These are phyloP conservation scores for Ricinus communis DNA, from an alignment of 345 rosid species.

Conservation along the genomic window DNA sequence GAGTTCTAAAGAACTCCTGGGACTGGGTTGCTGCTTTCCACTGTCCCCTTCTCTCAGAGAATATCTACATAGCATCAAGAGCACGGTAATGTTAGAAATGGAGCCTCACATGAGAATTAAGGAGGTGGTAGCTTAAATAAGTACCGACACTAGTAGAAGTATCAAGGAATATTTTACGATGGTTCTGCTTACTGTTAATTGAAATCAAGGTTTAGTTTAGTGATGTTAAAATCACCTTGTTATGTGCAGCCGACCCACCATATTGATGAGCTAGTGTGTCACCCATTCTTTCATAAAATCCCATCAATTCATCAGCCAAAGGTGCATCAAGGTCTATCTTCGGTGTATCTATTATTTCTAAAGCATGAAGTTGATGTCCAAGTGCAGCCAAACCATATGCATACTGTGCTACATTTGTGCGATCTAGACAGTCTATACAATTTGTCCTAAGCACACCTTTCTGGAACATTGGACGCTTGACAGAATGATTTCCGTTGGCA, in stretches of 20 bases:
- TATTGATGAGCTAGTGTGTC: slow-evolving; percentile 88
- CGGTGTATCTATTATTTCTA: slow-evolving; percentile 61
- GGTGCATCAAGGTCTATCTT: slow-evolving; percentile 78
- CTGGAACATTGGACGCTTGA: slow-evolving; percentile 63
- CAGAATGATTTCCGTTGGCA: slow-evolving; percentile 51
- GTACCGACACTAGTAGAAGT: not conserved
- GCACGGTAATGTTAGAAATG: slow-evolving; percentile 18
- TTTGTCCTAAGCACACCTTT: slow-evolving; percentile 93
- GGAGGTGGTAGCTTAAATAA: not conserved
- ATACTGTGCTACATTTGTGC: slow-evolving; percentile 98
- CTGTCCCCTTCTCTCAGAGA: slow-evolving; percentile 90
- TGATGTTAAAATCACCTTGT: slow-evolving; percentile 48
- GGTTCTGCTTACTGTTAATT: not conserved
- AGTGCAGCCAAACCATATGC: slow-evolving; percentile 96
- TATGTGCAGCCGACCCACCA: slow-evolving; percentile 92
- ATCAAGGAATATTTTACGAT: slow-evolving; percentile 4
- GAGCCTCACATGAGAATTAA: not conserved
- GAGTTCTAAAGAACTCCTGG: slow-evolving; percentile 94
- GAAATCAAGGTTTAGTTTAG: not conserved
- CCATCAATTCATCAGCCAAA: slow-evolving; percentile 84
- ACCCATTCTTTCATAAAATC: slow-evolving; percentile 82
- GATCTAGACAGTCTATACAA: slow-evolving; percentile 98
- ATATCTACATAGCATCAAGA: slow-evolving; percentile 57
- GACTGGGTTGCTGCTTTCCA: slow-evolving; percentile 99
- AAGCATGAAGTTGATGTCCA: slow-evolving; percentile 82